Percentiles rank a stretch among this genome's conserved stretches.
phyloP scores from a whole-genome alignment of 2,329 filamentous ascomycete species.

The Teratosphaeria nubilosa region DNA sequence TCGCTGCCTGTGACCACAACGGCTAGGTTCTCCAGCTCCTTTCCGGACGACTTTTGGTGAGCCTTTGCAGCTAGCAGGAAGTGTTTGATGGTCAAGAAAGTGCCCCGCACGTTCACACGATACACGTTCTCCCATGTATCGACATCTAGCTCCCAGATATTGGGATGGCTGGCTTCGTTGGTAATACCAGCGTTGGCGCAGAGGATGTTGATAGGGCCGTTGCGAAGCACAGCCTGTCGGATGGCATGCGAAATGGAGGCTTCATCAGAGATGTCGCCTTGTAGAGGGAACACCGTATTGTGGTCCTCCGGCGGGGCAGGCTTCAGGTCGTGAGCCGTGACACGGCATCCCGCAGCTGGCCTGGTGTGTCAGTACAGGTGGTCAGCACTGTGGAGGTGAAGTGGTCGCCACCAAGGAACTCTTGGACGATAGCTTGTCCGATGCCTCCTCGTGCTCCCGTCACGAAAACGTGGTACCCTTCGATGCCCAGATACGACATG shows the following conservation, averaged over 20 bases:
- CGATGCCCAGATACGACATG: slow-evolving; percentile 39
- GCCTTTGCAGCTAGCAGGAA: slow-evolving; percentile 38
- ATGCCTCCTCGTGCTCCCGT: slow-evolving; percentile 45
- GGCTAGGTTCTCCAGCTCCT: slow-evolving; percentile 14
- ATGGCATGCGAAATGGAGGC: slow-evolving; percentile 34
- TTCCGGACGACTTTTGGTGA: slow-evolving; percentile 25
- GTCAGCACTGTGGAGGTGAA: slow-evolving; percentile 1
- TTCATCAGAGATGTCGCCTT: slow-evolving; percentile 42
- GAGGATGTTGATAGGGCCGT: slow-evolving; percentile 44
- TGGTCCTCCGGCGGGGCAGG: slow-evolving; percentile 23
- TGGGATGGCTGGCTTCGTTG: slow-evolving; percentile 38
- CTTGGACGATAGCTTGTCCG: slow-evolving; percentile 39
- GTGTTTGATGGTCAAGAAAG: slow-evolving; percentile 47
- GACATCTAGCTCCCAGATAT: slow-evolving; percentile 44
- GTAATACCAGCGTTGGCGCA: slow-evolving; percentile 45
- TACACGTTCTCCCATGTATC: slow-evolving; percentile 45
- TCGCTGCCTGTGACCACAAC: slow-evolving; percentile 47
- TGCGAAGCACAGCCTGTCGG: slow-evolving; percentile 31
- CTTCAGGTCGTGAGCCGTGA: slow-evolving; percentile 42
- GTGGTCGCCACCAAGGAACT: slow-evolving; percentile 40
- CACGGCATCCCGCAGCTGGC: slow-evolving; percentile 44
- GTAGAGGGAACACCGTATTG: slow-evolving; percentile 30
- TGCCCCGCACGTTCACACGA: slow-evolving; percentile 41
- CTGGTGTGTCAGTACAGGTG: slow-evolving; percentile 2
- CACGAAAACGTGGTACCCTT: slow-evolving; percentile 43